A percentile compares a stretch with the other conserved stretches of the same genome.
These are phyloP conservation scores for Tagetes erecta DNA, from an alignment of 129 eudicot species.

Conservation along the genomic window DNA sequence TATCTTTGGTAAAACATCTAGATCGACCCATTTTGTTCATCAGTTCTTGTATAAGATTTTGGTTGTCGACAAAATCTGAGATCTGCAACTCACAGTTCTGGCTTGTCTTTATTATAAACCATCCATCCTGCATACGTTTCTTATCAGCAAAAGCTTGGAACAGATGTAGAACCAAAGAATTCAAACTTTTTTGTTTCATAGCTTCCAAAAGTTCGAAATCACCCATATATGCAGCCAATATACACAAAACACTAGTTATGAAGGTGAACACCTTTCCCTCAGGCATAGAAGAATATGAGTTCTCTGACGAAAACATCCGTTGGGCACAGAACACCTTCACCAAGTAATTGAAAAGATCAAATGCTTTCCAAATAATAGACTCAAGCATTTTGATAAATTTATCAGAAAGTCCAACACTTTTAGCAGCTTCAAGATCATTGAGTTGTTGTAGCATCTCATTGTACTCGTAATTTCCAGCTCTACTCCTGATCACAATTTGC, in stretches of 20 bases:
- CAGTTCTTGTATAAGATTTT: constrained; percentile 5
- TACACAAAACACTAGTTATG: neutral
- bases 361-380: neutral
- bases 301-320: neutral
- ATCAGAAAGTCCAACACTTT: constrained; percentile 12
- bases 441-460: constrained; percentile 14
- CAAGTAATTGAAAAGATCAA: neutral
- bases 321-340: too few relatives aligned
- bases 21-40: neutral
- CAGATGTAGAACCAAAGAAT: neutral
- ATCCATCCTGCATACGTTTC: neutral
- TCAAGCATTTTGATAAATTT: constrained; percentile 1
- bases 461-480: neutral
- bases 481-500: constrained; percentile 10
- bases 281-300: too few relatives aligned
- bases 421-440: constrained; percentile 21
- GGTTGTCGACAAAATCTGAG: neutral
- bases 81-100: neutral
- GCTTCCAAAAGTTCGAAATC: neutral
- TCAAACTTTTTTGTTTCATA: too few relatives aligned
- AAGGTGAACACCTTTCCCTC: too few relatives aligned
- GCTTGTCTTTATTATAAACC: neutral
- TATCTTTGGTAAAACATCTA: neutral
- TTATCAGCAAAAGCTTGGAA: neutral
- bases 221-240: neutral